Conservation (phyloP, 2,329 filamentous ascomycete species). For the Calonectria hongkongensis region DNA sequence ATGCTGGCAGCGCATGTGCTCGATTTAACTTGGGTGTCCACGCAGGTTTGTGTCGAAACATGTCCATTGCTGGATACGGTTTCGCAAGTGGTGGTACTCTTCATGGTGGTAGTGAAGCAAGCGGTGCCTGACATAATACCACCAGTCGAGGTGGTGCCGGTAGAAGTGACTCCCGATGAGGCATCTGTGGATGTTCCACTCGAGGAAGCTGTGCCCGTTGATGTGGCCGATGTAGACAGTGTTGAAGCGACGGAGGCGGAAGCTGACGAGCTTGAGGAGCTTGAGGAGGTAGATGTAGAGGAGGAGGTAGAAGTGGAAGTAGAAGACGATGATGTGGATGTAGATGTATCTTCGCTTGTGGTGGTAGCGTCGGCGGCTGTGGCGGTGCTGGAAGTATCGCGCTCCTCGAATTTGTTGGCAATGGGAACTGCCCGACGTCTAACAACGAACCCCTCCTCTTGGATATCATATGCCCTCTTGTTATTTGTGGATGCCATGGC, state of each 20-base stretch:
- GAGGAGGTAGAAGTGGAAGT: neutral
- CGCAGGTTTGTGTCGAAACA: slow-evolving; percentile 3
- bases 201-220: slow-evolving; percentile 11
- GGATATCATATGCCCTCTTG: neutral
- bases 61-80: slow-evolving; percentile 10
- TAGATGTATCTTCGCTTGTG: neutral
- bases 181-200: neutral
- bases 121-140: slow-evolving; percentile 1
- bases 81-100: neutral
- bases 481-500: slow-evolving; percentile 17
- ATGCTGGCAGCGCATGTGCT: slow-evolving; percentile 16
- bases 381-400: slow-evolving; percentile 8
- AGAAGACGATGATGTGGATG: neutral
- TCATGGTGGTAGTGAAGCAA: slow-evolving; percentile 15
- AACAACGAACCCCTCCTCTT: neutral
- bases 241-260: slow-evolving; percentile 8
- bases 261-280: neutral
- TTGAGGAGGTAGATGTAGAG: neutral
- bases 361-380: slow-evolving; percentile 9
- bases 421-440: slow-evolving; percentile 2
- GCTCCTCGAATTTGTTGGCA: slow-evolving; percentile 14
- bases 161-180: neutral
- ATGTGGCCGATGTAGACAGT: neutral
- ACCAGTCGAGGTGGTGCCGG: neutral
- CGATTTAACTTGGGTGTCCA: neutral